Percentiles rank a stretch among this genome's conserved stretches.
phyloP scores from a whole-genome alignment of 2,329 filamentous ascomycete genomes.

The Colletotrichum theobromicola region DNA sequence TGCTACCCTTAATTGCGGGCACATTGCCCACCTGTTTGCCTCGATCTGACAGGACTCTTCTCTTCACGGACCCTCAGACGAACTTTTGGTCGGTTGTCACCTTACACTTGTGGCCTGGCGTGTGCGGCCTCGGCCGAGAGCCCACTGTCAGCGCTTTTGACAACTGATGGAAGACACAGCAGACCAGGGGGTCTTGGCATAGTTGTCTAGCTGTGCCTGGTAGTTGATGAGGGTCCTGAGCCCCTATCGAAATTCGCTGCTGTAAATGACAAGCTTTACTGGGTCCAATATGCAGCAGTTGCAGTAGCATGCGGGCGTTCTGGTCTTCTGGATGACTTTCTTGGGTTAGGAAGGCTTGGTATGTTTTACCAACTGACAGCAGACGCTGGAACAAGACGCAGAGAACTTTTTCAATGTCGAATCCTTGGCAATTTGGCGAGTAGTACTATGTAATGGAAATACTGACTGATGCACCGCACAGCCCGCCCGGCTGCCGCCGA shows the following conservation, averaged over 20 bases:
- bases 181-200: background rate
- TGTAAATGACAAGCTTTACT: background rate
- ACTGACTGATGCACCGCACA: background rate
- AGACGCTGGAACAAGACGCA: background rate
- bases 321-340: background rate
- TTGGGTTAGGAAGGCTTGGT: background rate
- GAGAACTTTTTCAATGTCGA: background rate
- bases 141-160: slow-evolving; percentile 1
- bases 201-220: background rate
- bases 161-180: background rate
- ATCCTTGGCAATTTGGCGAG: background rate
- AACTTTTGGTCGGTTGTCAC: background rate
- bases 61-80: background rate
- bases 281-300: background rate
- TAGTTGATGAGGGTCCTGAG: background rate
- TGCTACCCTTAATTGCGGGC: slow-evolving; percentile 5
- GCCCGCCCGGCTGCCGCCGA: background rate
- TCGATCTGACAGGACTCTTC: background rate
- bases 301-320: slow-evolving; percentile 1
- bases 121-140: background rate
- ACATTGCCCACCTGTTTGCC: background rate
- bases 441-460: too few species aligned
- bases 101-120: slow-evolving; percentile 9
- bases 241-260: background rate
- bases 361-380: background rate